phyloP scores from a whole-genome alignment of 768 basidiomycete genomes.

The Lentinula edodes region DNA sequence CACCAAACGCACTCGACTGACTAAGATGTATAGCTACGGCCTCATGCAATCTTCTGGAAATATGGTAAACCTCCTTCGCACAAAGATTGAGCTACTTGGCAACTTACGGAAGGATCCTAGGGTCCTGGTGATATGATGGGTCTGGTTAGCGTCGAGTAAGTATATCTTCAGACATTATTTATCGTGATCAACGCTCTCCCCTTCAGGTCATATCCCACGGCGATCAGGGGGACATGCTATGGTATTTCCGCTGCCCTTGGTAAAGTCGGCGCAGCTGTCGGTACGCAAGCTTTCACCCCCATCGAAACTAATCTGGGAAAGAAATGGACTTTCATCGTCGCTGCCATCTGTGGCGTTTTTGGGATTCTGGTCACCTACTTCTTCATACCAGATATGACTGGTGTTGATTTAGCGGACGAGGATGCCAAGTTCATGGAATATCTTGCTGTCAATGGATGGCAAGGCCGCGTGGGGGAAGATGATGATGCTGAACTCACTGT shows the following conservation, averaged over 20 bases:
- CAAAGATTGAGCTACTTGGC: background rate
- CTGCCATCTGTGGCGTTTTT: slow-evolving; percentile 59
- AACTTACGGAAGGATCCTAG: slow-evolving; percentile 21
- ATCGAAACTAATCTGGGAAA: slow-evolving; percentile 66
- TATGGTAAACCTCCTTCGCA: slow-evolving; percentile 29
- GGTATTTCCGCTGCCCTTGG: slow-evolving; percentile 65
- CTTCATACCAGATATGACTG: slow-evolving; percentile 64
- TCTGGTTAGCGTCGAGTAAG: slow-evolving; percentile 61
- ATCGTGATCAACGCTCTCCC: background rate
- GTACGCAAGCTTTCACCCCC: slow-evolving; percentile 66
- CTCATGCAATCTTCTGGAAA: slow-evolving; percentile 73
- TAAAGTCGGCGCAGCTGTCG: slow-evolving; percentile 59
- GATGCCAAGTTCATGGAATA: slow-evolving; percentile 58
- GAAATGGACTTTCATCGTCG: slow-evolving; percentile 66
- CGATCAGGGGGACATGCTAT: slow-evolving; percentile 66
- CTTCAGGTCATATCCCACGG: slow-evolving; percentile 56
- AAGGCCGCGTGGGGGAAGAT: slow-evolving; percentile 46
- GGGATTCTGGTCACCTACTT: slow-evolving; percentile 65
- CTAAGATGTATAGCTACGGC: slow-evolving; percentile 42
- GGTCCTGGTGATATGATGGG: slow-evolving; percentile 72
- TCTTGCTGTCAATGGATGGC: slow-evolving; percentile 59
- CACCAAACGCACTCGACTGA: background rate
- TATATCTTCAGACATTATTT: slow-evolving; percentile 6
- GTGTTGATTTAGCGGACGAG: slow-evolving; percentile 60
- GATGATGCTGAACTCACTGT: slow-evolving; percentile 7